phyloP scores from a whole-genome alignment of 768 basidiomycete species.

The Hericium coralloides region DNA sequence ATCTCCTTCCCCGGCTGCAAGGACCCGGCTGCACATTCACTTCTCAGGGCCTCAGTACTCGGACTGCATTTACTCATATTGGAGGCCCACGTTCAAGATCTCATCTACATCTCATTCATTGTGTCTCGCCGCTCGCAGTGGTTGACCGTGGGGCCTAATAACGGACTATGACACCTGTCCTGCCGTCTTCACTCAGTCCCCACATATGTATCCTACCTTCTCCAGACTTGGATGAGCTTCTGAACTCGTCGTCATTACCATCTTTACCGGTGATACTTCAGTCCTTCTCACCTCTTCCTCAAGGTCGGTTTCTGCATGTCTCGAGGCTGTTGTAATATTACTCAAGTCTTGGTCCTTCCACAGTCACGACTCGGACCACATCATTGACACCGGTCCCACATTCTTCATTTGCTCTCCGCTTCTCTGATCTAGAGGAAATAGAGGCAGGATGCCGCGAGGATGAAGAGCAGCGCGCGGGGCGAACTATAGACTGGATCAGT shows the following conservation, averaged over 20 bases:
- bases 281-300: conserved; percentile 76
- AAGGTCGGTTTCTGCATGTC: conserved; percentile 37
- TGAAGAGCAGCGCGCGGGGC: conserved; percentile 67
- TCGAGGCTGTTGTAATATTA: conserved; percentile 1
- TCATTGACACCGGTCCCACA: conserved; percentile 63
- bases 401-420: conserved; percentile 63
- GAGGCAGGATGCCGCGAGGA: conserved; percentile 71
- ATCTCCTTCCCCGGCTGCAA: no score
- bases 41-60: no score
- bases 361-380: conserved; percentile 77
- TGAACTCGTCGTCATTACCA: conserved; percentile 53
- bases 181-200: conserved; percentile 73
- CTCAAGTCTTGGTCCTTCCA: neutral
- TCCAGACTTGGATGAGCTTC: conserved; percentile 54
- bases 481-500: conserved; percentile 83
- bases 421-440: conserved; percentile 66
- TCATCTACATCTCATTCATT: no score
- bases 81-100: no score
- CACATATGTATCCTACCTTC: conserved; percentile 72
- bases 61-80: no score
- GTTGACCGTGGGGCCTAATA: no score
- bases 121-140: no score
- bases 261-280: conserved; percentile 67
- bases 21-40: no score
- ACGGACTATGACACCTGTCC: conserved; percentile 22